Conservation (phyloP, 2,329 filamentous ascomycete genomes). For the Coniella lustricola region DNA sequence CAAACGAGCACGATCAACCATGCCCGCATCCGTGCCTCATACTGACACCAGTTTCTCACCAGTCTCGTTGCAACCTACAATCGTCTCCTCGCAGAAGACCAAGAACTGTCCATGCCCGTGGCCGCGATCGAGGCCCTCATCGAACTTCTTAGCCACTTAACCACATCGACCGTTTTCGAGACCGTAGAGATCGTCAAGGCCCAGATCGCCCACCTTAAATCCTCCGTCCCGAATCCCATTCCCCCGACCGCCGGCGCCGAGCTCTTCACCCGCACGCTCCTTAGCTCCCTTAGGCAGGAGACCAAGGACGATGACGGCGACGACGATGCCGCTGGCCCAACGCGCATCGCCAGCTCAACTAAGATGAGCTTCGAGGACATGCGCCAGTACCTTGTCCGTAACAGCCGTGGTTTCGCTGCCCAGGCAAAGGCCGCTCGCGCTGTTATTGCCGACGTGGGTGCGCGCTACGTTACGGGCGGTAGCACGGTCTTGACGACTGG, state of each 20-base stretch:
- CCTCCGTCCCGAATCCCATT: constrained; percentile 77
- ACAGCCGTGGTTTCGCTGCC: constrained; percentile 78
- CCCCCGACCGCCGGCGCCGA: constrained; percentile 91
- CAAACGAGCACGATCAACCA: neutral
- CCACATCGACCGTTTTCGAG: constrained; percentile 84
- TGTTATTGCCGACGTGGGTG: constrained; percentile 73
- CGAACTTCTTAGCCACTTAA: constrained; percentile 70
- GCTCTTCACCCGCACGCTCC: constrained; percentile 89
- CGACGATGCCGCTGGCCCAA: constrained; percentile 20
- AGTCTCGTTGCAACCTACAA: constrained; percentile 52
- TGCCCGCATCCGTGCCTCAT: neutral
- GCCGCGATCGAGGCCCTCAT: constrained; percentile 62
- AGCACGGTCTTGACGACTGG: constrained; percentile 85
- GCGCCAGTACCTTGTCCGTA: constrained; percentile 73
- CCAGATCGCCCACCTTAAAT: constrained; percentile 71
- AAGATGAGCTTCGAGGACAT: constrained; percentile 71
- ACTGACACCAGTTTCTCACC: neutral
- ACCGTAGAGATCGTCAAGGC: constrained; percentile 72
- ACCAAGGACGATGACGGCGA: constrained; percentile 21
- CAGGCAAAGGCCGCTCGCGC: constrained; percentile 79
- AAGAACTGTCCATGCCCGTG: constrained; percentile 89
- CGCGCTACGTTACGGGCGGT: constrained; percentile 70
- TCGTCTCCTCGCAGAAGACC: constrained; percentile 54
- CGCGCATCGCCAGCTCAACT: constrained; percentile 21
- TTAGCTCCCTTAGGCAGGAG: constrained; percentile 61